These are phyloP conservation scores for Calocybe indica DNA, from an alignment of 768 basidiomycete species.

Conservation along the genomic window DNA sequence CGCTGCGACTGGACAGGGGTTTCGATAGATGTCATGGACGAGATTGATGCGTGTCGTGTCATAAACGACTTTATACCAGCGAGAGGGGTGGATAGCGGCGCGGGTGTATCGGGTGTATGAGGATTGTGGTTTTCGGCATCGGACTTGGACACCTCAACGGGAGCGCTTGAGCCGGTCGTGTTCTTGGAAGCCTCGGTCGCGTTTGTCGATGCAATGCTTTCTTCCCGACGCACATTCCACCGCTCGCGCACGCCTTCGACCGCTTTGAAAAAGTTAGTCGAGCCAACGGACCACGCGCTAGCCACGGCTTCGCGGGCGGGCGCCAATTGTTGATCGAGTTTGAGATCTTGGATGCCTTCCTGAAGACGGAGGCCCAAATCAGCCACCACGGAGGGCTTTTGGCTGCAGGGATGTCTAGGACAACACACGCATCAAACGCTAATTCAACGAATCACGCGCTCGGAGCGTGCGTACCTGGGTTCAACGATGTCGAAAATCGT, in stretches of 20 bases:
- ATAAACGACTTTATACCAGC: too few species aligned
- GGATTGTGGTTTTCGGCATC: too few species aligned
- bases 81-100: too few species aligned
- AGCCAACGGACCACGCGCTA: constrained; percentile 66
- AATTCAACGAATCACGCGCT: not conserved
- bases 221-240: constrained; percentile 40
- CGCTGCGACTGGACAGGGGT: constrained; percentile 4
- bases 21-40: too few species aligned
- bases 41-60: too few species aligned
- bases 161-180: constrained; percentile 2
- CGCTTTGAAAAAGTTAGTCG: constrained; percentile 81
- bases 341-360: constrained; percentile 92
- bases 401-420: constrained; percentile 85
- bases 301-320: constrained; percentile 88
- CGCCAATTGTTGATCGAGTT: constrained; percentile 88
- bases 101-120: too few species aligned
- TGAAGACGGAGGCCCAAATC: constrained; percentile 89
- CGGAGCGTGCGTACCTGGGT: constrained; percentile 54
- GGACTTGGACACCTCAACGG: too few species aligned
- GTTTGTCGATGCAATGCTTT: constrained; percentile 15
- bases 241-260: constrained; percentile 83
- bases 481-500: constrained; percentile 94
- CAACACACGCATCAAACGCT: not conserved
- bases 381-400: constrained; percentile 81
- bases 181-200: constrained; percentile 24